Evolutionary conservation across 2,329 filamentous ascomycete genomes (phyloP).

Genomic region (Pseudogymnoascus sp.): DNA sequence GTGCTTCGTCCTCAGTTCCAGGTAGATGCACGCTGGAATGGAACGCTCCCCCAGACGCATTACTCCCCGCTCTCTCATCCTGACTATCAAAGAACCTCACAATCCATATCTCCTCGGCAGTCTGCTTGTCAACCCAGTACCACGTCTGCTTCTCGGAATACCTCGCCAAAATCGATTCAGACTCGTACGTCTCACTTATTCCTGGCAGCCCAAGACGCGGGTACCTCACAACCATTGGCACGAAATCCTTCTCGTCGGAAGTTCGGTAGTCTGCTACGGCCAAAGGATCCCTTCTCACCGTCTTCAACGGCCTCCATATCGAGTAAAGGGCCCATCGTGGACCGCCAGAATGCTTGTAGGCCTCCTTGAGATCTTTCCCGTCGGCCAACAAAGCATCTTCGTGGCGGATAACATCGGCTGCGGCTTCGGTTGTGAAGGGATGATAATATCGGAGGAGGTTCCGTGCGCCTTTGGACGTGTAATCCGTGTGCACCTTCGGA

Average conservation of each 20-base stretch:
- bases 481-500: conserved; percentile 27
- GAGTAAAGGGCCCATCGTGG: no score
- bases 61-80: conserved; percentile 12
- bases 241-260: conserved; percentile 14
- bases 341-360: no score
- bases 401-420: conserved; percentile 20
- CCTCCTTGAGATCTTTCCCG: no score
- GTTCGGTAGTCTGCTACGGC: conserved; percentile 15
- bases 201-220: conserved; percentile 10
- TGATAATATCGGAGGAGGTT: conserved; percentile 24
- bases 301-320: no score
- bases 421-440: conserved; percentile 16
- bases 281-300: no score
- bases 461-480: conserved; percentile 23
- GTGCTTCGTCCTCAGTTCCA: no score
- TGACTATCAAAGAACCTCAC: conserved; percentile 20
- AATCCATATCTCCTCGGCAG: conserved; percentile 18
- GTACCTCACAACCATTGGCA: conserved; percentile 12
- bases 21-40: conserved; percentile 14
- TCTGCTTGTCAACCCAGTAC: conserved; percentile 17
- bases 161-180: conserved; percentile 12
- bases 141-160: conserved; percentile 16
- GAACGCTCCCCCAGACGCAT: conserved; percentile 12
- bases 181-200: conserved; percentile 10
- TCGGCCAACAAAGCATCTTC: conserved; percentile 15